Evolutionary conservation across 2,329 filamentous ascomycete species (phyloP).

Genomic region (Saccharata proteae): DNA sequence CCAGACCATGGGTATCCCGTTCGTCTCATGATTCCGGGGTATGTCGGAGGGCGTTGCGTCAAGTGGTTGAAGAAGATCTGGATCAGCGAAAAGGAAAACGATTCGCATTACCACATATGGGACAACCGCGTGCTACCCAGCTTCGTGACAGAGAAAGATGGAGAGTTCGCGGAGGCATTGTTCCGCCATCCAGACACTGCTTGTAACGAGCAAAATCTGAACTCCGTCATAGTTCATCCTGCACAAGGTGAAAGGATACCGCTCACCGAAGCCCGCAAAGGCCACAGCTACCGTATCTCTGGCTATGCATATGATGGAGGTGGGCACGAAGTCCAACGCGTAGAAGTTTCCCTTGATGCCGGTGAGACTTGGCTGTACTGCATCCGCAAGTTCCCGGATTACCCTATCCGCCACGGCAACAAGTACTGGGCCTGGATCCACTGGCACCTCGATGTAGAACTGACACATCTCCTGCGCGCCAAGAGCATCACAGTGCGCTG

Average conservation of each 20-base stretch:
- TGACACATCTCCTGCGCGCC: conserved; percentile 31
- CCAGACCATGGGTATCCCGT: conserved; percentile 34
- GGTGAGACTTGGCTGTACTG: conserved; percentile 39
- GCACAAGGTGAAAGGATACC: conserved; percentile 34
- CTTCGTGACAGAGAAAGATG: conserved; percentile 38
- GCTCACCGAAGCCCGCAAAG: conserved; percentile 25
- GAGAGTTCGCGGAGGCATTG: conserved; percentile 34
- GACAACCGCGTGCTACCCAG: conserved; percentile 38
- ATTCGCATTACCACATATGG: conserved; percentile 35
- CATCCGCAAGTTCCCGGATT: conserved; percentile 36
- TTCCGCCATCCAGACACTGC: conserved; percentile 38
- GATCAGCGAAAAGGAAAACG: conserved; percentile 29
- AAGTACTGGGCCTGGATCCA: conserved; percentile 45
- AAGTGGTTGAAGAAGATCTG: conserved; percentile 32
- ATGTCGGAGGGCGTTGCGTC: conserved; percentile 28
- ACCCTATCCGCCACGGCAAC: conserved; percentile 38
- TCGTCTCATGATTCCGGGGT: conserved; percentile 30
- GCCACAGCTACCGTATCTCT: conserved; percentile 31
- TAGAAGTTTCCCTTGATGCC: conserved; percentile 37
- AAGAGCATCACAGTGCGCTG: conserved; percentile 34
- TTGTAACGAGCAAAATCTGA: conserved; percentile 38
- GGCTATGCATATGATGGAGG: conserved; percentile 40
- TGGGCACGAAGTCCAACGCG: conserved; percentile 37
- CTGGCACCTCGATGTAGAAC: conserved; percentile 39
- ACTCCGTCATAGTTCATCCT: conserved; percentile 36